Percentiles rank a stretch among this genome's conserved stretches.
Conservation (phyloP, 2,329 filamentous ascomycete species). For the Hypoxylon sp. region DNA sequence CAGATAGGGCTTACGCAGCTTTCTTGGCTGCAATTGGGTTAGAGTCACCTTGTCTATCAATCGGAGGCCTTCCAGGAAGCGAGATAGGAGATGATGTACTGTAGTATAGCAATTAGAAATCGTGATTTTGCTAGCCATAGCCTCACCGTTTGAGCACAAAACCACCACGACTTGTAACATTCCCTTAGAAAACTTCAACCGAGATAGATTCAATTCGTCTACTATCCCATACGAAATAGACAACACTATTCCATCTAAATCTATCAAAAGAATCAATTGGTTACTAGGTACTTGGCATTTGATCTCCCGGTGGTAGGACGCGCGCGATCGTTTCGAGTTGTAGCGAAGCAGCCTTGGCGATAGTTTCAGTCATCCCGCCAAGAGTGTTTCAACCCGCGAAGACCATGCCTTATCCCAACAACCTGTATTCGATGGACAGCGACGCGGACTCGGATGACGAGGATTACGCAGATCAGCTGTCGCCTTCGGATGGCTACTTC, state of each 20-base stretch:
- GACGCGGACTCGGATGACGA: conserved; percentile 43
- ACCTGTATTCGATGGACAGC: conserved; percentile 54
- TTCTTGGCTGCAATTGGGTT: conserved; percentile 21
- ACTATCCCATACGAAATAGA: conserved; percentile 1
- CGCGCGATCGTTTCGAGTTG: conserved; percentile 39
- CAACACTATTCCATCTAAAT: neutral
- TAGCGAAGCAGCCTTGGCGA: conserved; percentile 39
- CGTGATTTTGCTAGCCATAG: conserved; percentile 10
- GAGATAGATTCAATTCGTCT: conserved; percentile 25
- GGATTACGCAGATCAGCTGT: conserved; percentile 51
- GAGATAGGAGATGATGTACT: conserved; percentile 1
- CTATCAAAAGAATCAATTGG: conserved; percentile 12
- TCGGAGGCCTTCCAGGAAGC: conserved; percentile 12
- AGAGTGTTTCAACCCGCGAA: conserved; percentile 41
- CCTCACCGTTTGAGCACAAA: conserved; percentile 13
- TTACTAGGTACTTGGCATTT: no score
- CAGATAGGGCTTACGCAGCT: conserved; percentile 38
- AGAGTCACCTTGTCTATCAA: conserved; percentile 6
- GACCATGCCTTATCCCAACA: conserved; percentile 59
- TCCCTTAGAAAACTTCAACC: conserved; percentile 6
- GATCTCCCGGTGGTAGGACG: conserved; percentile 38
- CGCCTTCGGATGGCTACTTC: conserved; percentile 64
- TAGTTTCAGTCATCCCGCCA: conserved; percentile 43
- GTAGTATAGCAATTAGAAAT: conserved; percentile 16
- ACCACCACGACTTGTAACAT: conserved; percentile 14